Evolutionary conservation across 345 rosid genomes (phyloP), one percentile per base, ranked within the genome.

Genomic region (Gossypium sturtianum): DNA sequence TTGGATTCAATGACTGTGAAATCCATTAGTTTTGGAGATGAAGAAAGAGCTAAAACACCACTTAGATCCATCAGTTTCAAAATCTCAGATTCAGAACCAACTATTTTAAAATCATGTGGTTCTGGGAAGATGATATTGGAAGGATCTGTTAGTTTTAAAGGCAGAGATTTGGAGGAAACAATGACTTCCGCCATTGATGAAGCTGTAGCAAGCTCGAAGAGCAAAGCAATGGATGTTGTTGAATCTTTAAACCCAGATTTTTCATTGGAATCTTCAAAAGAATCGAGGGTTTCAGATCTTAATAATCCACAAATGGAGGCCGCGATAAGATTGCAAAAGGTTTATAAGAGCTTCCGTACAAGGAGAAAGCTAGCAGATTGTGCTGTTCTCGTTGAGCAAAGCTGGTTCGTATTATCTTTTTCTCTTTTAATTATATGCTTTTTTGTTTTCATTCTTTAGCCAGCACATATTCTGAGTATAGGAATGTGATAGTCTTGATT

Each of bases 351-450:
- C 77, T 95, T 95, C 76, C 82, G 99, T 29, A 95, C 99, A 3
- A 86, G 99, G 77, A 79, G 99, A 87, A 90, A 88, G 91, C 89
- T 91, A 1, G 99, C 99, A 0, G 97, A 95, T 83, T 91, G 99
- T 75, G 98, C 97, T 0, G 97, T 96, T 63, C 88, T 91, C 38
- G 91, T 87, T 29, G 97, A 90, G 80, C 97, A 93, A 43, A 88
- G 97, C 89, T 90, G 97, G 99, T 95, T 27, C 52, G 76, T 79
- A 12, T 45, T 34, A 34, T 34, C 41, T 34, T 34, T 34, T 34
- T 34, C 41, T 34, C 7, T 5, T 34, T 34, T 34, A 34, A 34
- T 34, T 34, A 34, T 34, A 34, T 34, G 41, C 7, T 5, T 5
- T 34, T 0, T 34, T 34, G 6, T 34, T 34, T 34, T 34, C 41